phyloP scores from a whole-genome alignment of 108 stramenopile genomes.

The Cyclotella choctawhatcheeana region DNA sequence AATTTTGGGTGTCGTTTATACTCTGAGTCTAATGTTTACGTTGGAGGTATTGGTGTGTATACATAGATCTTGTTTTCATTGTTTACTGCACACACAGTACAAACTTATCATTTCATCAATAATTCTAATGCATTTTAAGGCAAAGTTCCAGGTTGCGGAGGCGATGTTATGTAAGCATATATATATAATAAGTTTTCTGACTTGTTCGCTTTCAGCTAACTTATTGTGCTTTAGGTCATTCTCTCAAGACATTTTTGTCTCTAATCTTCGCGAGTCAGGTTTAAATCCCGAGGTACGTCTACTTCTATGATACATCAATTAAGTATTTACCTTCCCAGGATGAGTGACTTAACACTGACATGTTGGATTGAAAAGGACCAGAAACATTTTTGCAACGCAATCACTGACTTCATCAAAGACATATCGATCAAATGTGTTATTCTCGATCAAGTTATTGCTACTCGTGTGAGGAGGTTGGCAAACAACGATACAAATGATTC shows the following conservation, averaged over 20 bases:
- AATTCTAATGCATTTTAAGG: background rate
- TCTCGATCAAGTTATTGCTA: slow-evolving; percentile 1
- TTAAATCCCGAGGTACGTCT: no score
- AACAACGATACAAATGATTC: background rate
- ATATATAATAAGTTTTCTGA: background rate
- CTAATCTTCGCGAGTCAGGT: slow-evolving; percentile 11
- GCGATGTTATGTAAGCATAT: background rate
- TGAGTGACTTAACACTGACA: no score
- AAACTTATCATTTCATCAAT: background rate
- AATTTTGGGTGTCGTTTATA: slow-evolving; percentile 36
- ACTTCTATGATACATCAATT: no score
- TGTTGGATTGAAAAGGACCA: no score
- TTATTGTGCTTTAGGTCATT: background rate
- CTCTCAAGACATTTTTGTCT: slow-evolving; percentile 14
- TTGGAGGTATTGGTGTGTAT: background rate
- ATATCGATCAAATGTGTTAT: slow-evolving; percentile 24
- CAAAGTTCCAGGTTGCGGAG: slow-evolving; percentile 31
- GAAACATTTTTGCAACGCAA: slow-evolving; percentile 3
- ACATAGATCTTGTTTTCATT: background rate
- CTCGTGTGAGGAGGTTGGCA: background rate
- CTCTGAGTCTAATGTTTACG: slow-evolving; percentile 34
- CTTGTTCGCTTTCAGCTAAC: background rate
- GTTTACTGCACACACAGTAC: background rate
- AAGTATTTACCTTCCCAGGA: no score
- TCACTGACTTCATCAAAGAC: background rate